phyloP scores from a whole-genome alignment of 2,329 filamentous ascomycete species.

The Colletotrichum magnum region DNA sequence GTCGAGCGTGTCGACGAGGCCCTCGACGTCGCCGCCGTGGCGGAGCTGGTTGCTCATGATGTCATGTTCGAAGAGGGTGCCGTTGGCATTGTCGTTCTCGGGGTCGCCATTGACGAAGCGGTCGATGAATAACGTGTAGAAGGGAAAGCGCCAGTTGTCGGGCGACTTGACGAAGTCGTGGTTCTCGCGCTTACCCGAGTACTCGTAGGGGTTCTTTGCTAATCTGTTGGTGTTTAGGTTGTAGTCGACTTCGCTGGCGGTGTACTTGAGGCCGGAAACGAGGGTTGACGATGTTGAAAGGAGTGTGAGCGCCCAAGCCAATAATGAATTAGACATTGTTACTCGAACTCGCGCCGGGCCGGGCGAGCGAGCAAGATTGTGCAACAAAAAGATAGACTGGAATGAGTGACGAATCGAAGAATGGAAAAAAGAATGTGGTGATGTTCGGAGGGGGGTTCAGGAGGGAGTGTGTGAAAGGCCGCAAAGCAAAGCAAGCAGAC shows the following conservation, averaged over 20 bases:
- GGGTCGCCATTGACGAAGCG: slow-evolving; percentile 76
- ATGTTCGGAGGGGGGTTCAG: slow-evolving; percentile 19
- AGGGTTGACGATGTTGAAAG: slow-evolving; percentile 42
- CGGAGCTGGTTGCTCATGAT: slow-evolving; percentile 72
- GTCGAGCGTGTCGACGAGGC: slow-evolving; percentile 72
- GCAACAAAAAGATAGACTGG: slow-evolving; percentile 36
- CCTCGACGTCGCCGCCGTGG: slow-evolving; percentile 72
- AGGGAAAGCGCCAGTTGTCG: slow-evolving; percentile 74
- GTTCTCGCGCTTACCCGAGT: slow-evolving; percentile 68
- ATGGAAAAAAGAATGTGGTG: slow-evolving; percentile 35
- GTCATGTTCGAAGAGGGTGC: slow-evolving; percentile 73
- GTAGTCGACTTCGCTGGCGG: slow-evolving; percentile 57
- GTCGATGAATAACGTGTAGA: slow-evolving; percentile 76
- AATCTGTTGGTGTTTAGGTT: slow-evolving; percentile 73
- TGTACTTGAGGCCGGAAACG: slow-evolving; percentile 49
- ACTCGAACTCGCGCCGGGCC: slow-evolving; percentile 38
- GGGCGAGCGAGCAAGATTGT: slow-evolving; percentile 37
- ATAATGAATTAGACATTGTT: slow-evolving; percentile 41
- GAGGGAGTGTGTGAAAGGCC: slow-evolving; percentile 33
- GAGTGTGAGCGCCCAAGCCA: slow-evolving; percentile 40
- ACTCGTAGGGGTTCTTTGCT: slow-evolving; percentile 70
- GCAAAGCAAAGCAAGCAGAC: slow-evolving; percentile 41
- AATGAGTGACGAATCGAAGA: slow-evolving; percentile 40
- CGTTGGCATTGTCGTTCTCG: slow-evolving; percentile 74
- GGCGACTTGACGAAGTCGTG: slow-evolving; percentile 69